Conservation (phyloP, 768 basidiomycete genomes). For the Wakefieldia striispora region DNA sequence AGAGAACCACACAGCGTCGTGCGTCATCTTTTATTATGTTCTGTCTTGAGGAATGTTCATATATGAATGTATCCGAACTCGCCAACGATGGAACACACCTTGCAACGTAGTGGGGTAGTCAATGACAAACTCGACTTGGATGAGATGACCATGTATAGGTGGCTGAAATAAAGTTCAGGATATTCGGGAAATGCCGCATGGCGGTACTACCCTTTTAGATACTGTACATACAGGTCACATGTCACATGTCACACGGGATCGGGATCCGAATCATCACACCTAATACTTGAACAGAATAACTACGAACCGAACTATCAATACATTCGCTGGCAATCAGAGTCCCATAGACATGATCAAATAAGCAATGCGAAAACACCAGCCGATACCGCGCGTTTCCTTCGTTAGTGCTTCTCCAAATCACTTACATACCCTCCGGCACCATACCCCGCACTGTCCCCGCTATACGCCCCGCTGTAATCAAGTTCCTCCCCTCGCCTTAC, state of each 20-base stretch:
- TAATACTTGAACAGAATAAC: no score
- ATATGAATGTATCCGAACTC: not conserved
- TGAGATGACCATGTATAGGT: slow-evolving; percentile 20
- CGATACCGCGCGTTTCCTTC: not conserved
- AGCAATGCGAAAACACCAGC: no score
- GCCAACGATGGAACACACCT: slow-evolving; percentile 14
- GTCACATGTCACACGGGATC: no score
- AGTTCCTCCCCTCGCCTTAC: slow-evolving; percentile 38
- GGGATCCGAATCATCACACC: no score
- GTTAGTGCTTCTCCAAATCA: slow-evolving; percentile 35
- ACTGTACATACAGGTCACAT: no score
- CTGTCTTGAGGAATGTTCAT: slow-evolving; percentile 2
- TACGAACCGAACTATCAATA: no score
- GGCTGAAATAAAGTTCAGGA: slow-evolving; percentile 22
- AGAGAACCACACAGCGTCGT: slow-evolving; percentile 98
- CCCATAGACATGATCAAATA: no score
- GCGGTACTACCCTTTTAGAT: no score
- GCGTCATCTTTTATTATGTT: slow-evolving; percentile 92
- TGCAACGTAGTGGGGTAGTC: slow-evolving; percentile 14
- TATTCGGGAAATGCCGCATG: no score
- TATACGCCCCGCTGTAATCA: slow-evolving; percentile 60
- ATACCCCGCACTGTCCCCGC: slow-evolving; percentile 35
- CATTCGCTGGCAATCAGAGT: no score
- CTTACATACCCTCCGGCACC: slow-evolving; percentile 45
- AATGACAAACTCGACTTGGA: not conserved